These are phyloP conservation scores for Daldinia eschscholtzii DNA, from an alignment of 2,329 filamentous ascomycete genomes.

Conservation along the genomic window DNA sequence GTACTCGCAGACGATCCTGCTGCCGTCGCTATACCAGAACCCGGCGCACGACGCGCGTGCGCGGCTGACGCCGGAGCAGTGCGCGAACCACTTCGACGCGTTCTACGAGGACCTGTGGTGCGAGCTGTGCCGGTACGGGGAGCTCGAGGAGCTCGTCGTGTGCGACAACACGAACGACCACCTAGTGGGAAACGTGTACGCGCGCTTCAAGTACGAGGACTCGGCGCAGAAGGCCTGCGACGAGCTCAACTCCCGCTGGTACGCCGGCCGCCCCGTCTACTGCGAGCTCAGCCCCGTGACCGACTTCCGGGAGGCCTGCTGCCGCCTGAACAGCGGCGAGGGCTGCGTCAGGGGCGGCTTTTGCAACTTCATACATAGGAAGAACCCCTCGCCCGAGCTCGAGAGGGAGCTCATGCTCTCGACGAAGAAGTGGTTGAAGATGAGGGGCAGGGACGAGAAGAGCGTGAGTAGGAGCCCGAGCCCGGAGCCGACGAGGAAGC, in stretches of 20 bases:
- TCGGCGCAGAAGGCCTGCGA: slow-evolving; percentile 94
- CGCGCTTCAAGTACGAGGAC: slow-evolving; percentile 99
- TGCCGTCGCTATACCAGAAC: slow-evolving; percentile 99
- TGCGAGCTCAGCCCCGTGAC: slow-evolving; percentile 97
- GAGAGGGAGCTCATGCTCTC: slow-evolving; percentile 87
- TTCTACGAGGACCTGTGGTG: slow-evolving; percentile 99
- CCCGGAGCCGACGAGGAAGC: slow-evolving; percentile 82
- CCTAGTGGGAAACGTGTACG: slow-evolving; percentile 98
- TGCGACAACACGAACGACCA: slow-evolving; percentile 99
- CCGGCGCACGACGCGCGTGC: slow-evolving; percentile 96
- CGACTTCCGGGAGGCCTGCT: slow-evolving; percentile 98
- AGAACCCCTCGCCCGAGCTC: slow-evolving; percentile 90
- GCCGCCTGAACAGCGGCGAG: slow-evolving; percentile 92
- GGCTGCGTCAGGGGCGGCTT: slow-evolving; percentile 96
- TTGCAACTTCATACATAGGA: slow-evolving; percentile 99
- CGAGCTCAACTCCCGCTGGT: slow-evolving; percentile 94
- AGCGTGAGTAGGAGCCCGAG: slow-evolving; percentile 86
- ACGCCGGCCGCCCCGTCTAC: slow-evolving; percentile 96
- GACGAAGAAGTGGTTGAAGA: slow-evolving; percentile 96
- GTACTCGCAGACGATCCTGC: slow-evolving; percentile 96
- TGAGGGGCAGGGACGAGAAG: slow-evolving; percentile 84
- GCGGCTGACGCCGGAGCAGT: slow-evolving; percentile 95
- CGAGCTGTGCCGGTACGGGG: slow-evolving; percentile 98
- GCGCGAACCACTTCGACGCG: slow-evolving; percentile 99
- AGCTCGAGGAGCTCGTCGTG: slow-evolving; percentile 96